These are phyloP conservation scores for Chlorophyllum brunneum DNA, from an alignment of 768 basidiomycete species.

Conservation along the genomic window DNA sequence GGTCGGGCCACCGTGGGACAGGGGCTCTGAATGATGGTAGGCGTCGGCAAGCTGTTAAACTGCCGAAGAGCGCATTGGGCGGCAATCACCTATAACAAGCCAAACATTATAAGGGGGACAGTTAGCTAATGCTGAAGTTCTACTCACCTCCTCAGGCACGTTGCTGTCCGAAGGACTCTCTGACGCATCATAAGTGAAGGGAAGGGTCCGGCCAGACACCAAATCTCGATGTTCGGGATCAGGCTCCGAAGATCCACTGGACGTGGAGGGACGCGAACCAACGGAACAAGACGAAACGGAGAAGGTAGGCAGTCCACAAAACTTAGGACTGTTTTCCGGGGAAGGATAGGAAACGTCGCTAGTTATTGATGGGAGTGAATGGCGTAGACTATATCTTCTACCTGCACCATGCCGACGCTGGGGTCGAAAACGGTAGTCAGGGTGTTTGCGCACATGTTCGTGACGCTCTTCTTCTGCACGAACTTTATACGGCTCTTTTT, in stretches of 20 bases:
- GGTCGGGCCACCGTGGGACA: too few species aligned
- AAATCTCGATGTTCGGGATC: background rate
- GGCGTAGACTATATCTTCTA: background rate
- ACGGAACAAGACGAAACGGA: too few species aligned
- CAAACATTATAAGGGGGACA: too few species aligned
- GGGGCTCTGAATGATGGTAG: too few species aligned
- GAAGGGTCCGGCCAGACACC: background rate
- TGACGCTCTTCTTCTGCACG: conserved; percentile 54
- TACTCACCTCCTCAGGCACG: too few species aligned
- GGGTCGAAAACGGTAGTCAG: conserved; percentile 63
- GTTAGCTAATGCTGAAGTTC: too few species aligned
- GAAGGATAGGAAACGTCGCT: background rate
- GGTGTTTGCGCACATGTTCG: conserved; percentile 54
- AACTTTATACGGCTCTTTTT: conserved; percentile 45
- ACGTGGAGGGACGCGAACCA: background rate
- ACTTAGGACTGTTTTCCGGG: too few species aligned
- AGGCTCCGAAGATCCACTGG: background rate
- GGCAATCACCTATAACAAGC: too few species aligned
- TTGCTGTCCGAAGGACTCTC: too few species aligned
- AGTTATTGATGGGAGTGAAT: background rate
- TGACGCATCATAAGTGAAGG: background rate
- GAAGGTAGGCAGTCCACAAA: too few species aligned
- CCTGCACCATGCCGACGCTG: background rate
- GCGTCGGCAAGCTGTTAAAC: too few species aligned
- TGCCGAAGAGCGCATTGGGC: too few species aligned